Base-by-base conservation (phyloP, 1,284 basidiomycete genomes). In the Trametes polyzona region DNA sequence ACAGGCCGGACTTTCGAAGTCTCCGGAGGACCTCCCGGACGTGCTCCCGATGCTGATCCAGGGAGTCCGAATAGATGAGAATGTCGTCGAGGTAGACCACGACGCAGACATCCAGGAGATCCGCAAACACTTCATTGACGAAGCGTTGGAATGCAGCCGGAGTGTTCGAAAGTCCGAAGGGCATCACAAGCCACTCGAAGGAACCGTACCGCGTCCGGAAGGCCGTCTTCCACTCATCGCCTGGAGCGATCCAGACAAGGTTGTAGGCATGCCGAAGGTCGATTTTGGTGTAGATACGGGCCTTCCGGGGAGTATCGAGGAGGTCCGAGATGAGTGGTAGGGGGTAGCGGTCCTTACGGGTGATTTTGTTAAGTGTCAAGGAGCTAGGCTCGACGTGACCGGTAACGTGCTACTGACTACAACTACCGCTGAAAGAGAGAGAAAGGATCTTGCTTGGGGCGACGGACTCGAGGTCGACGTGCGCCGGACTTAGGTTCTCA, bases 41-140 rank as follows among this genome's bases (percentile, higher is more conserved):
- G n/a, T n/a, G n/a, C n/a, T n/a, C n/a, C n/a, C n/a, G n/a, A n/a
- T n/a, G n/a, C n/a, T n/a, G n/a, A n/a, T n/a, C n/a, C n/a, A n/a
- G n/a, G n/a, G n/a, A n/a, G n/a, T 48, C 59, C 0, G 67, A 63
- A 49, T 78, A 71, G 77, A 82, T 80, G 0, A 35, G 24, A 12
- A 82, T 59, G 6, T 70, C 67, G 3, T 71, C 55, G 0, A 60
- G 14, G 0, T 47, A 47, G 24, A 83, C 65, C 29, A 78, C 59
- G 55, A 73, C 74, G 0, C 80, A 77, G 0, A 83, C 70, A 27
- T 53, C 52, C 27, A 53, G 35, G 6, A 53, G 33, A 29, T 53
- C 52, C 7, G 36, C 35, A 1, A 53, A 32, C 4, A 19, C 32
- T 30, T 52, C 50, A 16, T 52, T 40, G 39, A 65, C 63, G 51